A percentile compares a stretch with the other conserved stretches of the same genome.
These are phyloP conservation scores for Suhomyces xylopsoci DNA, from an alignment of 805 yeast species.

Conservation along the genomic window DNA sequence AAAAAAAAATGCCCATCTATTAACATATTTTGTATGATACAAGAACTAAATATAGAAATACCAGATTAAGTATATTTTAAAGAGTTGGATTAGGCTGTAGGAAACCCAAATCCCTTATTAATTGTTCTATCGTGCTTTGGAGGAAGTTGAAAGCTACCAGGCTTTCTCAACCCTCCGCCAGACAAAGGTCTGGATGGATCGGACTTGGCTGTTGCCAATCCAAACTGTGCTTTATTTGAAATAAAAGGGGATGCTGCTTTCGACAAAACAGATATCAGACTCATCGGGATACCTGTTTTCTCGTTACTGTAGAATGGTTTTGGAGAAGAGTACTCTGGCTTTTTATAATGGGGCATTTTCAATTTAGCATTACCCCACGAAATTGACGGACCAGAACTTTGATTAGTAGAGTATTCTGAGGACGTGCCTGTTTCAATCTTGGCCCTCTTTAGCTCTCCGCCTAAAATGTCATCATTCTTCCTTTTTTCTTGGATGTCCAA, in stretches of 20 bases:
- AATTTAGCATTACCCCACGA: conserved; percentile 8
- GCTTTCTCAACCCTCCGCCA: conserved; percentile 24
- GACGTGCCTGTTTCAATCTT: neutral
- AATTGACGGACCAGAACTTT: conserved; percentile 9
- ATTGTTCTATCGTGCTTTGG: conserved; percentile 10
- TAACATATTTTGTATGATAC: neutral
- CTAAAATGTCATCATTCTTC: neutral
- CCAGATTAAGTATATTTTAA: conserved; percentile 8
- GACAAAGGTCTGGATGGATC: conserved; percentile 2
- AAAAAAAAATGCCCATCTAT: neutral
- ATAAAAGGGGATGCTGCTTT: conserved; percentile 25
- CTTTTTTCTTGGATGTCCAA: conserved; percentile 3
- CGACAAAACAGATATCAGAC: conserved; percentile 7
- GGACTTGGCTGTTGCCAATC: neutral
- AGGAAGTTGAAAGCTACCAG: conserved; percentile 36
- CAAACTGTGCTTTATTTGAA: conserved; percentile 23
- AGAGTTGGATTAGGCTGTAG: conserved; percentile 18
- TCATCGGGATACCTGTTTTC: neutral
- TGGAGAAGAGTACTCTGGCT: conserved; percentile 10
- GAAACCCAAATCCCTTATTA: neutral
- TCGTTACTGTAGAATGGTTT: neutral
- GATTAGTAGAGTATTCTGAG: neutral
- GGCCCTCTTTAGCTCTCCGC: conserved; percentile 5
- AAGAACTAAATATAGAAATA: conserved; percentile 1
- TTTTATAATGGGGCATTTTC: conserved; percentile 26